phyloP scores from a whole-genome alignment of 202 grass and related monocot species.

The Alloteropsis angusta region DNA sequence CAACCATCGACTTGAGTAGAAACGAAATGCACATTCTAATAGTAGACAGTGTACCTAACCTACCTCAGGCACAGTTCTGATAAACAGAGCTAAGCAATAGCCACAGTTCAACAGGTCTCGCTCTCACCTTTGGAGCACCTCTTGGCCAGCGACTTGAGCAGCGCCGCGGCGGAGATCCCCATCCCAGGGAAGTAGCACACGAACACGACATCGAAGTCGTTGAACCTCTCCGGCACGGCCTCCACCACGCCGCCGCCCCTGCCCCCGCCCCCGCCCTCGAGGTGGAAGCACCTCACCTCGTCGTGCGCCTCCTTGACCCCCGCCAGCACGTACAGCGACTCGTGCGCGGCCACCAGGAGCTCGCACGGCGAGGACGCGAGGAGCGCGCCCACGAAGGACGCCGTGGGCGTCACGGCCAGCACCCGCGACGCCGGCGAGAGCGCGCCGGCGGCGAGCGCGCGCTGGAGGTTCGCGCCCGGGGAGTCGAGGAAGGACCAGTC shows the following conservation, averaged over 20 bases:
- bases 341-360: constrained; percentile 63
- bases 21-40: background rate
- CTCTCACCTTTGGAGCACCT: constrained; percentile 73
- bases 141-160: constrained; percentile 45
- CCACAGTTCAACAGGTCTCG: constrained; percentile 10
- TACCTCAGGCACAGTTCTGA: background rate
- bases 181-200: constrained; percentile 91
- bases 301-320: constrained; percentile 76
- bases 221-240: constrained; percentile 54
- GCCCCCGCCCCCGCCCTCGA: constrained; percentile 36
- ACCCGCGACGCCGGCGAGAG: constrained; percentile 45
- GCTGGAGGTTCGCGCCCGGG: background rate
- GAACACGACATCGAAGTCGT: constrained; percentile 61
- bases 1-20: too few relatives aligned
- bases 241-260: constrained; percentile 47
- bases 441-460: constrained; percentile 38
- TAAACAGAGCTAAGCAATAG: background rate
- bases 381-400: constrained; percentile 43
- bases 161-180: constrained; percentile 41
- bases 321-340: constrained; percentile 70
- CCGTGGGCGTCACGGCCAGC: constrained; percentile 55
- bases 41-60: background rate
- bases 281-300: constrained; percentile 72
- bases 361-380: constrained; percentile 44
- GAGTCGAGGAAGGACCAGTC: constrained; percentile 81